Base-by-base conservation (phyloP, 2,329 filamentous ascomycete genomes). In the Chrysoporthe puriensis region DNA sequence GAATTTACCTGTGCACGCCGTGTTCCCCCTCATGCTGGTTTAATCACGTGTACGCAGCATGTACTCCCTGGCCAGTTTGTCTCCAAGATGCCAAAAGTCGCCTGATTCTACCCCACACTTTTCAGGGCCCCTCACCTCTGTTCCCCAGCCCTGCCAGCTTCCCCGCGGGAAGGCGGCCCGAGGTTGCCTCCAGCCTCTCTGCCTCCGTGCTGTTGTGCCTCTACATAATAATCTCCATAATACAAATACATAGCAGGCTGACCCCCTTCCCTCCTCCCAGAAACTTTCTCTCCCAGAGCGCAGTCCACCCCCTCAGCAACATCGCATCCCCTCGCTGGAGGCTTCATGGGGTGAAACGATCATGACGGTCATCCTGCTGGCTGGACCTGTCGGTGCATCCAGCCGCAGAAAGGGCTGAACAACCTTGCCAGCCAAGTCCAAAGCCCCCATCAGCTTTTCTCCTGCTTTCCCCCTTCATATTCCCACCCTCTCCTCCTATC, bases 51-150 rank as follows among this genome's bases (percentile, higher is more conserved):
- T 66, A 34, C 48, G 46, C 34, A 18, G 14, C 42, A n/a, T 42
- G 26, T 26, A 21, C 36, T 32, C 36, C 57, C 57, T 43, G 40
- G 57, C 14, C 26, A 7, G 13, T 40, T 21, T 9, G 32, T 63
- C 46, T 32, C 57, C 67, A 58, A 50, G 16, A 44, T 34, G 40
- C 26, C 34, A 40, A 59, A 52, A 26, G 43, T 69, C 64, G 67
- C 57, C 65, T 67, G 67, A 69, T 63, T 61, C 66, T 68, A 68
- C 68, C 66, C 66, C 68, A 68, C 68, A 68, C 21, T 60, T 60
- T 60, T 42, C 8, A 26, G 56, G 36, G 36, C 26, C 8, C 32
- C 34, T 26, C n/a, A 9, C 36, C 36, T 21, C 32, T 42, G 8
- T 32, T 32, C 56, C 43, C 16, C 56, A 40, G 18, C 32, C 61